These are phyloP conservation scores for Ophiostoma sp. DNA, from an alignment of 2,329 filamentous ascomycete genomes.

Conservation along the genomic window DNA sequence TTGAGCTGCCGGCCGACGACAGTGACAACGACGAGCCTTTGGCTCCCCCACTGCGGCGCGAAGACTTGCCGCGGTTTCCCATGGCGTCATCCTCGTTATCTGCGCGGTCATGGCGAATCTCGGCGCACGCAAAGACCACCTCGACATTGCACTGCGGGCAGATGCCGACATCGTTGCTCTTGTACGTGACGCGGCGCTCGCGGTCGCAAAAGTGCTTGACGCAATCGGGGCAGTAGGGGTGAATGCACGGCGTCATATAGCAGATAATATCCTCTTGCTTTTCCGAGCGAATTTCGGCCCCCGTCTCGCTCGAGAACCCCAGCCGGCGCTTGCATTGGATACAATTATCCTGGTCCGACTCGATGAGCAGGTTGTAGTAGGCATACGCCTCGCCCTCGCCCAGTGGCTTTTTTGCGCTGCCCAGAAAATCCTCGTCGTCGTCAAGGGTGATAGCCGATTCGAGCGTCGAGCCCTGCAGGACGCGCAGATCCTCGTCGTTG, in stretches of 20 bases:
- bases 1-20: not conserved
- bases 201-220: slow-evolving; percentile 55
- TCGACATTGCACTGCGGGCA: slow-evolving; percentile 66
- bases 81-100: slow-evolving; percentile 53
- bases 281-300: slow-evolving; percentile 49
- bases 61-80: slow-evolving; percentile 33
- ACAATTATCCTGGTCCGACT: slow-evolving; percentile 73
- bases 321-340: slow-evolving; percentile 63
- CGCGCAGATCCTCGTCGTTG: slow-evolving; percentile 72
- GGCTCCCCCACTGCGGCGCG: not conserved
- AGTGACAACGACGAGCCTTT: not conserved
- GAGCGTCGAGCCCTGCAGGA: slow-evolving; percentile 74
- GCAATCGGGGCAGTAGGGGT: slow-evolving; percentile 75
- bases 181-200: slow-evolving; percentile 39
- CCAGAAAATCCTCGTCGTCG: slow-evolving; percentile 58
- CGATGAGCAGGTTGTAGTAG: slow-evolving; percentile 76
- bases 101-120: slow-evolving; percentile 59
- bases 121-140: slow-evolving; percentile 60
- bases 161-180: slow-evolving; percentile 43
- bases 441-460: slow-evolving; percentile 86
- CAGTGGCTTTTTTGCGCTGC: slow-evolving; percentile 49
- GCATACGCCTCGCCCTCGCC: slow-evolving; percentile 73
- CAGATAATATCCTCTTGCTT: slow-evolving; percentile 62
- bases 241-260: slow-evolving; percentile 80
- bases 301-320: slow-evolving; percentile 41